Percentiles rank a stretch among this genome's conserved stretches.
Conservation (phyloP, 129 eudicot species). For the Flaveria robusta region DNA sequence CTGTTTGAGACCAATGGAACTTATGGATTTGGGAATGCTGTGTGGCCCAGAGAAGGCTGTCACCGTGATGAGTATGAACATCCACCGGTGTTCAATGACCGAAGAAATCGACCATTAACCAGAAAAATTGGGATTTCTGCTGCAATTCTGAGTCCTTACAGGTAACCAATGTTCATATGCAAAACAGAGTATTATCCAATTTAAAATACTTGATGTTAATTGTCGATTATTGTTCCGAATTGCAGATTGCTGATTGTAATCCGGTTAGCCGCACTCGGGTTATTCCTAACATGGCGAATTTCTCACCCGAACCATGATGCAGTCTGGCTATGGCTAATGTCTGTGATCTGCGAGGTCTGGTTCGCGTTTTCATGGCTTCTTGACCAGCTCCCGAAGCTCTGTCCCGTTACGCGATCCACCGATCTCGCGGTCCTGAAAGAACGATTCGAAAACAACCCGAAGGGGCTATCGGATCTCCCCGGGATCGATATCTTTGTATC, state of each 20-base stretch:
- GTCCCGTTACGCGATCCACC: slow-evolving; percentile 82
- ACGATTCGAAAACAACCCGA: slow-evolving; percentile 75
- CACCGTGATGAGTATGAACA: slow-evolving; percentile 47
- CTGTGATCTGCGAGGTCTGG: slow-evolving; percentile 93
- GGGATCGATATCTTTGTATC: slow-evolving; percentile 77
- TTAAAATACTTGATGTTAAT: not conserved
- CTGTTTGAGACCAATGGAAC: slow-evolving; percentile 97
- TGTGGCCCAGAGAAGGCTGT: slow-evolving; percentile 91
- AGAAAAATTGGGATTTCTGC: slow-evolving; percentile 91
- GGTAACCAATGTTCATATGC: slow-evolving; percentile 39
- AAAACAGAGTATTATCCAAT: too few species aligned
- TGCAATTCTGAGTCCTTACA: slow-evolving; percentile 92
- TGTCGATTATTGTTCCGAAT: not conserved
- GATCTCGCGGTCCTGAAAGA: slow-evolving; percentile 86
- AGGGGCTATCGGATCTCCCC: slow-evolving; percentile 83
- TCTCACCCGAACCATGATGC: slow-evolving; percentile 89
- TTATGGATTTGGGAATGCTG: slow-evolving; percentile 97
- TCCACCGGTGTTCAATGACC: slow-evolving; percentile 78
- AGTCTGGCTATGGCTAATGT: slow-evolving; percentile 95
- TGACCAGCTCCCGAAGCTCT: slow-evolving; percentile 94
- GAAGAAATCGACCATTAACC: slow-evolving; percentile 83
- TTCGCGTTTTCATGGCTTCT: slow-evolving; percentile 94
- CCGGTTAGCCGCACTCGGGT: slow-evolving; percentile 74
- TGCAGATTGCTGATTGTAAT: slow-evolving; percentile 80
- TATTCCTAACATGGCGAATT: slow-evolving; percentile 93